Evolutionary conservation across 371 early-diverging fungal species (phyloP).

Genomic region (Sporodiniella umbellata): DNA sequence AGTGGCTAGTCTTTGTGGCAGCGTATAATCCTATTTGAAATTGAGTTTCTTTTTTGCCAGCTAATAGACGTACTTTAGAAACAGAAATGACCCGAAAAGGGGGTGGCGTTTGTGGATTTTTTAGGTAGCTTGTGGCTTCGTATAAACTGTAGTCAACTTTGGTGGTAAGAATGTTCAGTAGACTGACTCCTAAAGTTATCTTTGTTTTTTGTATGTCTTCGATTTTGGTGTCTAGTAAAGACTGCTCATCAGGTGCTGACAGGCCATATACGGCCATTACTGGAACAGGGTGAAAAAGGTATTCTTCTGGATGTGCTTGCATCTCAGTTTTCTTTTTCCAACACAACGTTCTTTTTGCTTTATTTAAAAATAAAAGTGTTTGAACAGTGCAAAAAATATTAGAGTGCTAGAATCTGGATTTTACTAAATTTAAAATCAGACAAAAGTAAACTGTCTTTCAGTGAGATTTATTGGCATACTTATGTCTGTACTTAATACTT

Average conservation of each 20-base stretch:
- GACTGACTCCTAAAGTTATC: background rate
- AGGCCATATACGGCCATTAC: slow-evolving; percentile 66
- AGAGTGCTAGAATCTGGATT: too few relatives aligned
- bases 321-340: slow-evolving; percentile 27
- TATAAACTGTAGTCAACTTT: slow-evolving; percentile 31
- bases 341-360: too few relatives aligned
- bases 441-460: background rate
- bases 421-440: too few relatives aligned
- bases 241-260: slow-evolving; percentile 23
- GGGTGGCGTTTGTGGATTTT: slow-evolving; percentile 15
- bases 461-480: too few relatives aligned
- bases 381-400: too few relatives aligned
- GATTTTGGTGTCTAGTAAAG: slow-evolving; percentile 9
- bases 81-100: slow-evolving; percentile 38
- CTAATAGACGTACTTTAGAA: slow-evolving; percentile 25
- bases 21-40: slow-evolving; percentile 27
- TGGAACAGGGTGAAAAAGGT: slow-evolving; percentile 71
- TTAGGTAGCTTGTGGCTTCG: slow-evolving; percentile 30
- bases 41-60: background rate
- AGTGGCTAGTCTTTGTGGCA: slow-evolving; percentile 39
- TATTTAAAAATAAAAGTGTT: too few relatives aligned
- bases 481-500: too few relatives aligned
- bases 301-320: slow-evolving; percentile 71
- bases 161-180: slow-evolving; percentile 21
- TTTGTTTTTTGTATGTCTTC: background rate